phyloP scores from a whole-genome alignment of 192 early-diverging fungal species.

The Diversispora epigaea region DNA sequence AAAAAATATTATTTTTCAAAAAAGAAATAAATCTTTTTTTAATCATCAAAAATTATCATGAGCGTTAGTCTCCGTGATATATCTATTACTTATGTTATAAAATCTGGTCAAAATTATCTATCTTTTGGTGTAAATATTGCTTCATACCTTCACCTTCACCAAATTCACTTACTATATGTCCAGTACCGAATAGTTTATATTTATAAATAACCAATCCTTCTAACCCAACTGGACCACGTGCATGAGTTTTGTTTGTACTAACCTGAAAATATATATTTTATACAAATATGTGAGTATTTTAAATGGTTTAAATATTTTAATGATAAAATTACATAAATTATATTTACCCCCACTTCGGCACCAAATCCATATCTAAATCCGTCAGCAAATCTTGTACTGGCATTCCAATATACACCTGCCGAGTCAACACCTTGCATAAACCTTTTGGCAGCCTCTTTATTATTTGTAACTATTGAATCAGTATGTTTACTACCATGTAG shows the following conservation, averaged over 20 bases:
- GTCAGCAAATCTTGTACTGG: constrained; percentile 93
- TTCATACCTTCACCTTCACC: constrained; percentile 68
- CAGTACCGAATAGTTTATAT: constrained; percentile 87
- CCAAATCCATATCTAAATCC: constrained; percentile 99
- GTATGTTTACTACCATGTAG: constrained; percentile 93
- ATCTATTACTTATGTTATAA: neutral
- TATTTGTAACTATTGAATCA: constrained; percentile 89
- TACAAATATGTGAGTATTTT: neutral
- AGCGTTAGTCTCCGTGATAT: no score
- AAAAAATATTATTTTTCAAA: no score
- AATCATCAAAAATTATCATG: no score
- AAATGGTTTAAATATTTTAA: neutral
- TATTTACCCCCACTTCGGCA: constrained; percentile 87
- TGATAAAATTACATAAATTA: neutral
- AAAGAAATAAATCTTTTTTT: no score
- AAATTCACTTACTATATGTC: constrained; percentile 81
- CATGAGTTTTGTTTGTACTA: constrained; percentile 99
- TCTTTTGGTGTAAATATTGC: constrained; percentile 69
- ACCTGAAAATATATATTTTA: constrained; percentile 40
- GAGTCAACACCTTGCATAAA: constrained; percentile 95
- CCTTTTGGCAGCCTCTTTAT: constrained; percentile 62
- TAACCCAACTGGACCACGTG: constrained; percentile 94
- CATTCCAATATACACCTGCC: constrained; percentile 98
- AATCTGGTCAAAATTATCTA: constrained; percentile 34
- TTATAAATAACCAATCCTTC: constrained; percentile 99